Conservation (phyloP, 1,284 basidiomycete genomes). For the Leccinum fuscescens region DNA sequence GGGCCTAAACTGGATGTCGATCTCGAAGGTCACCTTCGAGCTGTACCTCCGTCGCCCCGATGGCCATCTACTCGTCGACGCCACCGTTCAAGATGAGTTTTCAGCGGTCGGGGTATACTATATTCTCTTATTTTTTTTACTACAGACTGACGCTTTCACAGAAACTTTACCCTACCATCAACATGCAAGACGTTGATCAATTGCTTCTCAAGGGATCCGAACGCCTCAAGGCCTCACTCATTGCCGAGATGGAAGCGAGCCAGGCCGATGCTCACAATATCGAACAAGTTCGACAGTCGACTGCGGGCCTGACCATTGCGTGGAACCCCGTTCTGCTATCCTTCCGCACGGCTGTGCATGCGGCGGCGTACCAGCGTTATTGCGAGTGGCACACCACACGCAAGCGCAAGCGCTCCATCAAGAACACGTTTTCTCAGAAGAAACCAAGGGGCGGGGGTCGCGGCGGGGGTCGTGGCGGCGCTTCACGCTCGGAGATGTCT, state of each 20-base stretch:
- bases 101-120: not conserved
- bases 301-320: not conserved
- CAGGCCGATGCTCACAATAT: not conserved
- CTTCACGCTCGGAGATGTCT: no score
- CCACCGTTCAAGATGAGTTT: not conserved
- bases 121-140: not conserved
- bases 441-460: not conserved
- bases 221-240: not conserved
- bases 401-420: not conserved
- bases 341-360: not conserved
- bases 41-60: not conserved
- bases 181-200: not conserved
- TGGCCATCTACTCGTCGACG: not conserved
- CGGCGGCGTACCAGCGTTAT: not conserved
- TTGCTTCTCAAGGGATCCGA: not conserved
- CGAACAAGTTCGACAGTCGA: not conserved
- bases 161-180: not conserved
- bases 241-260: not conserved
- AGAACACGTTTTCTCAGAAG: not conserved
- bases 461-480: no score
- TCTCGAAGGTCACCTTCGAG: not conserved
- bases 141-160: not conserved
- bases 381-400: not conserved
- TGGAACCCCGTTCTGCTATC: not conserved
- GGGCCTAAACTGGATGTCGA: not conserved